Conservation (phyloP, 306 rosid genomes). For the Sophora flavescens region DNA sequence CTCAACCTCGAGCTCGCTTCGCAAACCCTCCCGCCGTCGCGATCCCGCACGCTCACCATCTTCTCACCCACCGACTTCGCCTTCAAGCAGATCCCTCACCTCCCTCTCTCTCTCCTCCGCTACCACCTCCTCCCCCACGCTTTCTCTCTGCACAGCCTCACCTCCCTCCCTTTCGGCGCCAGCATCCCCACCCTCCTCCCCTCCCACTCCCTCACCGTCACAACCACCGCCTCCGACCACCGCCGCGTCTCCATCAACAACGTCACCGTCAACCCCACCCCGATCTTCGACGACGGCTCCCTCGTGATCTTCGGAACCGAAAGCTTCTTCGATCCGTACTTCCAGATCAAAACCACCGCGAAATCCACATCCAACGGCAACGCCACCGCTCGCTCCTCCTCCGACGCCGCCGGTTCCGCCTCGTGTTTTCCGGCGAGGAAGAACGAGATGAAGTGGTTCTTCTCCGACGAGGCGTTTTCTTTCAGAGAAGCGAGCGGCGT, state of each 20-base stretch:
- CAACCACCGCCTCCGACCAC: neutral
- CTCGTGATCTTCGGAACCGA: slow-evolving; percentile 53
- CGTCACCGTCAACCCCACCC: slow-evolving; percentile 50
- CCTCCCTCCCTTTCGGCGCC: slow-evolving; percentile 67
- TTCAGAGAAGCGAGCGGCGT: slow-evolving; percentile 33
- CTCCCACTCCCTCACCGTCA: slow-evolving; percentile 53
- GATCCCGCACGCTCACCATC: slow-evolving; percentile 52
- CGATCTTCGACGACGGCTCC: slow-evolving; percentile 56
- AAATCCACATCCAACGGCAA: neutral
- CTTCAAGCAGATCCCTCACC: slow-evolving; percentile 48
- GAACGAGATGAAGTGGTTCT: neutral
- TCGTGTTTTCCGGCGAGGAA: slow-evolving; percentile 4
- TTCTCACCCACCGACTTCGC: slow-evolving; percentile 59
- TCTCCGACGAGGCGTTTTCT: slow-evolving; percentile 5
- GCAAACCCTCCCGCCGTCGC: slow-evolving; percentile 32
- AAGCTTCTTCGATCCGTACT: slow-evolving; percentile 55
- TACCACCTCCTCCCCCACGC: slow-evolving; percentile 66
- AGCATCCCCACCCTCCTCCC: slow-evolving; percentile 58
- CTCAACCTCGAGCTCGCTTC: slow-evolving; percentile 62
- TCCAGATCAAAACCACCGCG: slow-evolving; percentile 31
- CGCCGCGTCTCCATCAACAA: slow-evolving; percentile 60
- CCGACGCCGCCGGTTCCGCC: neutral
- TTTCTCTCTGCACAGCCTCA: slow-evolving; percentile 56
- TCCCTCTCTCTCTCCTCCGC: slow-evolving; percentile 57
- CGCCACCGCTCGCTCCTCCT: neutral